Base-by-base conservation (phyloP, 2,329 filamentous ascomycete genomes). In the Simplicillium aogashimaense region DNA sequence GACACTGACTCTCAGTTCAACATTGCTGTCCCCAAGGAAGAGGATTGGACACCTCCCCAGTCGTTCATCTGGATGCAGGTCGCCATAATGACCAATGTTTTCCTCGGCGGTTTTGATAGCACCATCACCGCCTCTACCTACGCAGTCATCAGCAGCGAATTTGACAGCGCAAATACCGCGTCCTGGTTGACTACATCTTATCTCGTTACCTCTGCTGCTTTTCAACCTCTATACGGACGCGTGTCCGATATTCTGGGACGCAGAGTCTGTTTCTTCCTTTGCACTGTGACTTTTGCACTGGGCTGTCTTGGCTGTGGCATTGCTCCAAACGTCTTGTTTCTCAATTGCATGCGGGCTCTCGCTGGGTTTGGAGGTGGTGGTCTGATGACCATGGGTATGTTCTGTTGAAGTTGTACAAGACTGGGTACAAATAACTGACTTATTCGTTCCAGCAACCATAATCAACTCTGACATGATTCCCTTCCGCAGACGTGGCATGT, bases 161-260 rank as follows among this genome's bases (percentile, higher is more conserved):
- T 86, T 52, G 67, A 76, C 46, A 74, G 81, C 3, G 79, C 81
- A 10, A 85, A 86, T 52, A 76, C 77, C 10, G 81, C 83, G 2
- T 85, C 81, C 0, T 87, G 83, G 83, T 63, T 86, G 16, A 83
- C 81, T 1, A 87, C 82, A 0, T 76, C 80, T 1, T 86, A 86
- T 50, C 66, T 86, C 16, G 65, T 86, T 42, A 85, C 81, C 1
- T 79, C 74, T 6, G 85, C 82, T 1, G 79, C 81, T 2, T 81
- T 86, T 39, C 78, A 86, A 53, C 82, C 82, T 1, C 66, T 87
- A 1, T 84, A 83, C 50, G 82, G 81, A 2, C 73, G 82, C 1
- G 65, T 86, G 3, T 84, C 80, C 1, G 82, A 87, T 52, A 78
- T 81, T 6, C 72, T 85, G 42, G 81, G 81, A 2, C 69, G 81